Evolutionary conservation across 2,329 filamentous ascomycete genomes (phyloP).

Genomic region (Podosphaera xanthii): DNA sequence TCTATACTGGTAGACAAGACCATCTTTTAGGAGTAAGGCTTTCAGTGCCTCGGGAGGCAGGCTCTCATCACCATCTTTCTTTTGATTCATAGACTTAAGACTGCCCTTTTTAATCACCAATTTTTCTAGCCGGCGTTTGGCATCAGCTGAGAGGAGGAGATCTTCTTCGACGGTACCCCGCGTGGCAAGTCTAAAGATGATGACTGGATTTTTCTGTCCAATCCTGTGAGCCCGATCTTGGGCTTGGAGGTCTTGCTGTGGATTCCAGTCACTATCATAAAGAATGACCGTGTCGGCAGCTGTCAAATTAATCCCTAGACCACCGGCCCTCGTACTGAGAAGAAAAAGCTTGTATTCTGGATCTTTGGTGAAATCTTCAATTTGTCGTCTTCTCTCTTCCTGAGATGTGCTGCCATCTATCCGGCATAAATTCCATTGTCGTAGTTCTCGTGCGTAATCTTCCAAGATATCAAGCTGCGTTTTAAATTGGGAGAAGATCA

Average conservation of each 20-base stretch:
- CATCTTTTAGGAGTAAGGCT: constrained; percentile 46
- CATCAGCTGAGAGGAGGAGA: constrained; percentile 67
- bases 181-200: constrained; percentile 84
- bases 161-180: constrained; percentile 82
- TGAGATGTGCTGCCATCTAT: constrained; percentile 80
- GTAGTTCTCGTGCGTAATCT: constrained; percentile 60
- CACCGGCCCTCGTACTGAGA: constrained; percentile 57
- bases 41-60: constrained; percentile 38
- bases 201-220: constrained; percentile 73
- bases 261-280: constrained; percentile 84
- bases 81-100: constrained; percentile 41
- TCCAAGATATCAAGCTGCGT: constrained; percentile 80
- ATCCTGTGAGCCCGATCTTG: constrained; percentile 92
- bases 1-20: constrained; percentile 35
- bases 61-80: constrained; percentile 25
- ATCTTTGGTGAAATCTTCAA: constrained; percentile 20
- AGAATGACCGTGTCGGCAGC: constrained; percentile 81
- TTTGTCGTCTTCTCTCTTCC: constrained; percentile 43
- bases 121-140: constrained; percentile 79
- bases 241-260: constrained; percentile 87
- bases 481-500: constrained; percentile 94
- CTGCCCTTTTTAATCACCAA: constrained; percentile 87
- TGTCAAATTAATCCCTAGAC: constrained; percentile 85
- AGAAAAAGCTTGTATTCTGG: constrained; percentile 1
- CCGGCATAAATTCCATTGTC: constrained; percentile 60